phyloP scores from a whole-genome alignment of 2,329 filamentous ascomycete species.

The Tolypocladium cylindrosporum region DNA sequence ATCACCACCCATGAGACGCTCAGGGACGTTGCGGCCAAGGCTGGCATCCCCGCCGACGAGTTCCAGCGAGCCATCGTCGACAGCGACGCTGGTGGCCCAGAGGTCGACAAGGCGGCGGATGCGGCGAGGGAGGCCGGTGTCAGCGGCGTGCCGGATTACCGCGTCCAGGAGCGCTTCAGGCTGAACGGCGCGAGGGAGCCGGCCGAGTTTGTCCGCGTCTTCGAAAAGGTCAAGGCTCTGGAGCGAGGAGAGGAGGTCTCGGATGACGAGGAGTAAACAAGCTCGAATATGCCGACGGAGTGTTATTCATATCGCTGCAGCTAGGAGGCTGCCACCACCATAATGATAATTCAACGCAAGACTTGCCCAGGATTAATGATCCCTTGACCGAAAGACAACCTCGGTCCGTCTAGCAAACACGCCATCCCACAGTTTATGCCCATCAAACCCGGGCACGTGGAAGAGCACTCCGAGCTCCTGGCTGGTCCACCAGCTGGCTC shows the following conservation, averaged over 20 bases:
- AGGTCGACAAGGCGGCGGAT: constrained; percentile 20
- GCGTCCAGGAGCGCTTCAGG: constrained; percentile 56
- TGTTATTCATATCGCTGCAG: not conserved
- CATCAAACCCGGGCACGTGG: constrained; percentile 28
- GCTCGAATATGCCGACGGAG: not conserved
- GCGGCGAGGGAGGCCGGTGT: constrained; percentile 27
- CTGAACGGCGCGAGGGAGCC: constrained; percentile 62
- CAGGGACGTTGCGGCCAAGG: constrained; percentile 18
- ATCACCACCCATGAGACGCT: constrained; percentile 30
- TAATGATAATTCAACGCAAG: not conserved
- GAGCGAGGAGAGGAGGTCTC: constrained; percentile 6
- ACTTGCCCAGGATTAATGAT: not conserved
- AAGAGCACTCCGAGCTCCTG: constrained; percentile 68
- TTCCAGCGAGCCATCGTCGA: constrained; percentile 26
- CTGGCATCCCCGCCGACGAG: constrained; percentile 35
- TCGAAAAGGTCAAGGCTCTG: constrained; percentile 43
- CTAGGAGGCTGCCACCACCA: not conserved
- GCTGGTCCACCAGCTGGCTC: constrained; percentile 79
- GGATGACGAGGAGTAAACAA: not conserved
- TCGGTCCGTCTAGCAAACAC: constrained; percentile 26
- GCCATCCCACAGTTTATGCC: constrained; percentile 26
- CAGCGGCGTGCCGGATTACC: constrained; percentile 62
- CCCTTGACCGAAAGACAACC: constrained; percentile 18
- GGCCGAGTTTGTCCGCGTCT: constrained; percentile 53
- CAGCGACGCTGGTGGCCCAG: constrained; percentile 36